Conservation (phyloP, 2,329 filamentous ascomycete species). For the Eurotiales sp. region DNA sequence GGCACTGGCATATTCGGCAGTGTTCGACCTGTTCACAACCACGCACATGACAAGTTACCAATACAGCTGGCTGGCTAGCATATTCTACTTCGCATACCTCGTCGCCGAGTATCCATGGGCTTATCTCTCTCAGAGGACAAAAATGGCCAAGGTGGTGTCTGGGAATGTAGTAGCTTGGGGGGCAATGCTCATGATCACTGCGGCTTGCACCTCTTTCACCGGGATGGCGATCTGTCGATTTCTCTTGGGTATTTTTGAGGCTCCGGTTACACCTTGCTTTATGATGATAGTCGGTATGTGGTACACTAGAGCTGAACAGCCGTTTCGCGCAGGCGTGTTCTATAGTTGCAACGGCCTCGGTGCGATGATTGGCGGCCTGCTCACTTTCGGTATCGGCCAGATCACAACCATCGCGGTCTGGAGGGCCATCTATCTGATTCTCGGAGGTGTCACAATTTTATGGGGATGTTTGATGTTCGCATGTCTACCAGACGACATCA, state of each 20-base stretch:
- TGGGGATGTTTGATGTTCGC: conserved; percentile 40
- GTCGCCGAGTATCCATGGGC: conserved; percentile 40
- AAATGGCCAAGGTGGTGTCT: conserved; percentile 49
- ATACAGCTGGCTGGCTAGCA: conserved; percentile 51
- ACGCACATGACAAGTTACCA: conserved; percentile 43
- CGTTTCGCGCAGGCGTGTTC: conserved; percentile 51
- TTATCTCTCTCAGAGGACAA: conserved; percentile 45
- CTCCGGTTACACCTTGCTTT: conserved; percentile 53
- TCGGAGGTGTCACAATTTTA: conserved; percentile 41
- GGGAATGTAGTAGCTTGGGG: conserved; percentile 48
- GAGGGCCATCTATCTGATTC: conserved; percentile 45
- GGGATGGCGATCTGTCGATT: conserved; percentile 52
- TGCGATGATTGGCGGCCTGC: conserved; percentile 45
- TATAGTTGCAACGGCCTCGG: conserved; percentile 25
- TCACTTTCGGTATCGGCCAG: conserved; percentile 37
- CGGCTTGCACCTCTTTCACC: conserved; percentile 47
- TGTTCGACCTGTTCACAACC: conserved; percentile 53
- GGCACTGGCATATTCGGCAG: conserved; percentile 52
- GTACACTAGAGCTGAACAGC: conserved; percentile 57
- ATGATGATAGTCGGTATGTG: conserved; percentile 56
- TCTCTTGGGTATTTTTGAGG: conserved; percentile 54
- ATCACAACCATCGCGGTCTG: conserved; percentile 42
- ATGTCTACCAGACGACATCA: conserved; percentile 43
- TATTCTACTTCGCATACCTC: conserved; percentile 53
- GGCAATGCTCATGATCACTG: conserved; percentile 45